Evolutionary conservation across 345 rosid genomes (phyloP), one percentile per base, ranked within the genome.

Genomic region (Brassica rapa): DNA sequence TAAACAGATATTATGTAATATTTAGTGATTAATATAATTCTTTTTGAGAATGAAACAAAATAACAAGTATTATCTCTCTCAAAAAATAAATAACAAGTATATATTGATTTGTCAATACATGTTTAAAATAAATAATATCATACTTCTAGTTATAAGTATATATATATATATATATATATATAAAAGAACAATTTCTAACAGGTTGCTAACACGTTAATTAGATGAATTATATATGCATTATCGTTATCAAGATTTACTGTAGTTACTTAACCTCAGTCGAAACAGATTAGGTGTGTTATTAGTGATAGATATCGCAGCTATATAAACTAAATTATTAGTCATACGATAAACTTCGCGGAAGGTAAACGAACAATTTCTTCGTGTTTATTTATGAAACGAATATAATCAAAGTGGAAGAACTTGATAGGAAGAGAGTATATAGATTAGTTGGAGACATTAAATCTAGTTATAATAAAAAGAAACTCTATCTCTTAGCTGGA

Each of bases 401-500:
- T 10, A 16, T 25, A 16, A 68, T 68, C n/a, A 61, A 61, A 61
- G 39, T 62, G 70, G 33, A 6, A 68, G 75, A 68, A 25, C 30
- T 53, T 21, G 76, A 55, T 6, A 8, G 43, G 71, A 65, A 55
- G 66, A 64, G 33, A 62, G 1, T 49, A 51, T 66, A 35, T 63
- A 10, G 19, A 10, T 19, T 51, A 24, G 59, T 37, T 55, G 43
- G 57, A 59, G 46, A 49, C 12, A 76, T 76, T 61, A 75, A 41
- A 9, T 53, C 9, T 14, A 51, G n/a, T 33, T 55, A 60, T 49
- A 46, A 51, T 49, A 6, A 51, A 64, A 12, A 55, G 33, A 51
- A 51, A 71, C 16, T 65, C 61, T 14, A 35, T 59, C 32, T 5
- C 55, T 66, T 73, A 79, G 78, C 70, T 79, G 82, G 78, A 79